Evolutionary conservation across 208 protist species (phyloP), one percentile per base, ranked within the genome.

Genomic region (Crithidia brevicula): DNA sequence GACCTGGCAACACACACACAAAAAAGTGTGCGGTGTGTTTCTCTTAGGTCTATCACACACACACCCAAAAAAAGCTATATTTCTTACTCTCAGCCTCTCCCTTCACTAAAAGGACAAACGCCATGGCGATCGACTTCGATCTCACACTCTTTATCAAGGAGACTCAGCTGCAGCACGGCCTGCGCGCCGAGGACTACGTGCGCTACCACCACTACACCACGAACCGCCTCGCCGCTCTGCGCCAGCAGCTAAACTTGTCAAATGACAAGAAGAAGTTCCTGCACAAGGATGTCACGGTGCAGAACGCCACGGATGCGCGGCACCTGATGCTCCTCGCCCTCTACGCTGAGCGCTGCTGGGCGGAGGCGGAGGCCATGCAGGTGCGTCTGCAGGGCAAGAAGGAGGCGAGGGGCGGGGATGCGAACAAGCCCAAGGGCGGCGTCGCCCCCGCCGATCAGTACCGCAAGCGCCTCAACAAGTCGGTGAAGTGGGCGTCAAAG

Each of bases 401-500:
- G 50, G 58, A 78, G 49, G 28, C 56, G n/a, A 54, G 75, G 9
- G 60, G 65, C 25, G 56, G 56, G 16, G 69, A 74, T 22, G 36
- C 59, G 15, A 82, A 77, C 60, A 82, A 73, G 36, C 83, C 73
- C 1, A 73, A 80, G 30, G 89, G 89, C 33, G 90, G 90, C 38
- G 46, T 90, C 15, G 74, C 87, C 22, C 87, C 87, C 0, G 53
- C 38, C 10, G 76, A 74, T 31, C 84, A 89, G 61, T 87, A 85
- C 77, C 85, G 87, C 67, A 96, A 96, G 82, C 77, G 86, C 1
- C 78, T 96, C 27, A 96, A 96, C 71, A 96, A 96, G 77, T 82
- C 87, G 5, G 83, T 89, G 5, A 86, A 89, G 60, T 96, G 87
- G 88, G 82, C 82, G 0, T n/a, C 72, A 36, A 86, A 92, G 77